Conservation (phyloP, 352 stramenopile genomes). For the Plasmopara halstedii region DNA sequence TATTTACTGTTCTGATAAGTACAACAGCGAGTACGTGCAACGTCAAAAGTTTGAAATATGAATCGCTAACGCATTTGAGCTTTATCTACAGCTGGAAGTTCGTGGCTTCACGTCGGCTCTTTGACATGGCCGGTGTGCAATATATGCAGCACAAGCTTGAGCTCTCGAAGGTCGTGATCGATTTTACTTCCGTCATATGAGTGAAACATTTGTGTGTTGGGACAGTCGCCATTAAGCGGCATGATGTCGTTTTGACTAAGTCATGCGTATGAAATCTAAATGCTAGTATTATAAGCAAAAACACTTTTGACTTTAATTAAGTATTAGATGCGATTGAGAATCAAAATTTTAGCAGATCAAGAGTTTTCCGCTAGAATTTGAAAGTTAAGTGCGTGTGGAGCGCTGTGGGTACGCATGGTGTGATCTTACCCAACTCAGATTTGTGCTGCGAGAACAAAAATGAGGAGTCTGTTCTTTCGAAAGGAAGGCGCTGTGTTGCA, state of each 20-base stretch:
- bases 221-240: neutral
- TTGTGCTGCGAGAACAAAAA: too few relatives aligned
- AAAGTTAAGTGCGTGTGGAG: too few relatives aligned
- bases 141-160: conserved; percentile 57
- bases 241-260: neutral
- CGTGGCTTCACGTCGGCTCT: conserved; percentile 72
- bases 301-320: too few relatives aligned
- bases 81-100: conserved; percentile 70
- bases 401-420: too few relatives aligned
- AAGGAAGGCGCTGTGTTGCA: too few relatives aligned
- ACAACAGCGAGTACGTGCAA: conserved; percentile 70
- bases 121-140: conserved; percentile 78
- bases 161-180: conserved; percentile 51
- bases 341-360: too few relatives aligned
- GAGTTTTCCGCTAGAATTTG: too few relatives aligned
- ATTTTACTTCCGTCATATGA: conserved; percentile 34
- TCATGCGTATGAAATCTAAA: neutral
- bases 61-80: conserved; percentile 9
- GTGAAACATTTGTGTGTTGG: too few relatives aligned
- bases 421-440: too few relatives aligned
- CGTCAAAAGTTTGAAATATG: neutral
- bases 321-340: too few relatives aligned
- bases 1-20: conserved; percentile 96
- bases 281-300: neutral
- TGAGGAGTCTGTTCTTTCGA: too few relatives aligned